These are phyloP conservation scores for Cnidoscolus chayamansa DNA, from an alignment of 441 rosid species.

Conservation along the genomic window DNA sequence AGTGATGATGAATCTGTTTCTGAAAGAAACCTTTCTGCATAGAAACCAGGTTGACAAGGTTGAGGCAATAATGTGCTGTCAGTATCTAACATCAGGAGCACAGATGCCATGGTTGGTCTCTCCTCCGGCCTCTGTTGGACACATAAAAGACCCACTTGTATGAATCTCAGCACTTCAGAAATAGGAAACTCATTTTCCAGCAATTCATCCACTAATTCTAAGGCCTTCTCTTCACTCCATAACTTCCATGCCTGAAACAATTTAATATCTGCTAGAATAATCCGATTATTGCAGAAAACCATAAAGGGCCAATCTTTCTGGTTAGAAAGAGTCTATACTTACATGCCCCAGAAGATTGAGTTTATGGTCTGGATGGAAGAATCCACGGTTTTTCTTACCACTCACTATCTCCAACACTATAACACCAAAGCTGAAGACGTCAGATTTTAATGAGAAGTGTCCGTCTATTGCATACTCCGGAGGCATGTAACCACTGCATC, in stretches of 20 bases:
- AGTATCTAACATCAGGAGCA: conserved; percentile 16
- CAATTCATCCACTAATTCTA: conserved; percentile 33
- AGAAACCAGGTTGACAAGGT: conserved; percentile 15
- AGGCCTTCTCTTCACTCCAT: conserved; percentile 35
- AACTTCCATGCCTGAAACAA: conserved; percentile 43
- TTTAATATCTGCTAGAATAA: too few relatives aligned
- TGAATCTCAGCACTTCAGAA: conserved; percentile 35
- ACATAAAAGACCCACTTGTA: conserved; percentile 45
- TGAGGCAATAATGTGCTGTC: conserved; percentile 11
- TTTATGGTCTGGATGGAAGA: conserved; percentile 27
- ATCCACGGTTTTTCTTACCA: conserved; percentile 56
- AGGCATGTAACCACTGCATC: conserved; percentile 62
- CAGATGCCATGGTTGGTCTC: conserved; percentile 18
- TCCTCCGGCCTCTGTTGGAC: conserved; percentile 30
- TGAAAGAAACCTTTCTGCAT: conserved; percentile 18
- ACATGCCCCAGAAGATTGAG: conserved; percentile 38
- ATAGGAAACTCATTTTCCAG: conserved; percentile 20
- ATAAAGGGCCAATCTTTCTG: not conserved
- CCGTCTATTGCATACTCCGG: conserved; percentile 79
- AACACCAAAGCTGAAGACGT: conserved; percentile 68
- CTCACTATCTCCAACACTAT: conserved; percentile 54
- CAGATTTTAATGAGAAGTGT: conserved; percentile 54
- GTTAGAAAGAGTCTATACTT: conserved; percentile 19
- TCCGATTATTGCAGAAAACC: too few relatives aligned
- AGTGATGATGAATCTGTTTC: conserved; percentile 18